phyloP scores from a whole-genome alignment of 2,329 filamentous ascomycete species.

The Alternaria gaisen region DNA sequence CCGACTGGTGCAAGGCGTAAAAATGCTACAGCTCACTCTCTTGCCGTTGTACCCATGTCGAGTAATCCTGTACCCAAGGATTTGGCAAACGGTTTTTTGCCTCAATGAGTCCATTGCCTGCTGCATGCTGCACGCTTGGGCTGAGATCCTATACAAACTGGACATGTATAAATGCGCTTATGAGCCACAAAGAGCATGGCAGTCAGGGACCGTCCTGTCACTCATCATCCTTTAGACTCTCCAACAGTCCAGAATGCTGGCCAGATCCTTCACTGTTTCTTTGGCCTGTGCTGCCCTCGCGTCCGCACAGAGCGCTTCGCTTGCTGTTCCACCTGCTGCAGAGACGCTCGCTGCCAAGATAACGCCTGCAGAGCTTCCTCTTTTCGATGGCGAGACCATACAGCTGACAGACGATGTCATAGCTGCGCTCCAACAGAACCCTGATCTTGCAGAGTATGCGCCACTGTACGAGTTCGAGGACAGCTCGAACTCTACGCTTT shows the following conservation, averaged over 20 bases:
- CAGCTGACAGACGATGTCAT: constrained; percentile 40
- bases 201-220: background rate
- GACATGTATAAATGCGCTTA: background rate
- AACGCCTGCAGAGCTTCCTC: constrained; percentile 30
- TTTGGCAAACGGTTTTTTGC: background rate
- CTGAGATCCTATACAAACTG: background rate
- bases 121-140: background rate
- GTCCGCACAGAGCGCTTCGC: constrained; percentile 29
- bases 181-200: background rate
- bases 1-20: background rate
- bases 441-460: constrained; percentile 30
- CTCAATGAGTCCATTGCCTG: background rate
- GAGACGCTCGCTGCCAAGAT: constrained; percentile 30
- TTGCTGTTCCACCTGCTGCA: constrained; percentile 35
- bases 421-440: constrained; percentile 26
- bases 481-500: constrained; percentile 19
- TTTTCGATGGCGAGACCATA: constrained; percentile 33
- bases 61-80: background rate
- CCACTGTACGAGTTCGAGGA: constrained; percentile 50
- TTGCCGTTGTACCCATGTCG: background rate
- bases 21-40: background rate
- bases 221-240: background rate
- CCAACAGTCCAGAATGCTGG: constrained; percentile 26
- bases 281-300: constrained; percentile 25
- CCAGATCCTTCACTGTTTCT: constrained; percentile 20